Evolutionary conservation across 1,284 basidiomycete species (phyloP), one percentile per base, ranked within the genome.

Genomic region (Pseudozyma thailandica): DNA sequence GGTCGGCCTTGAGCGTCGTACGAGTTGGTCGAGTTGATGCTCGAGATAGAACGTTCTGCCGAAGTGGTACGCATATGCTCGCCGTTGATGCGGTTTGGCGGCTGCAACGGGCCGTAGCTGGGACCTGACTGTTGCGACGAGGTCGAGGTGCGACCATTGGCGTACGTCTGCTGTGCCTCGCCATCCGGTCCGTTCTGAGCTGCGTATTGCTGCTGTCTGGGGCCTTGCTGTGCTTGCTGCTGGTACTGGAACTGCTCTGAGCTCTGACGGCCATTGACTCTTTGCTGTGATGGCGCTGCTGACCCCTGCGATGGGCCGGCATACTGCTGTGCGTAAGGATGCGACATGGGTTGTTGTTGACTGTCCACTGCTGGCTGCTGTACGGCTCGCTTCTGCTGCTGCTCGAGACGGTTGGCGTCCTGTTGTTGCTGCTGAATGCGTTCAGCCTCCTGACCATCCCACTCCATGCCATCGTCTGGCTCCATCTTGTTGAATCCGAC

Each of bases 391-490:
- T 25, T 49, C 39, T 52, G 55, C 46, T 62, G 55, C 3, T 66
- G 63, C n/a, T 44, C 39, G 39, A 21, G 20, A 25, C 53, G 55
- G 47, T 41, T 42, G 18, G 47, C 53, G 7, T 58, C 71, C 44
- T 68, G 59, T 18, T 72, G 72, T 30, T 61, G 69, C 42, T 72
- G 74, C 56, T 84, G 84, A 23, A 81, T 72, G 21, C 82, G 80
- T 39, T 81, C 80, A 6, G 77, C 84, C n/a, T 84, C 84, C 28
- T 77, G 76, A 45, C 83, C 84, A 18, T 85, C 85, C 86, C 85
- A 86, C 51, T 84, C 84, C 70, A 86, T 83, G 16, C 85, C 85
- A 72, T 85, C 86, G 62, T 86, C 85, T 15, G 85, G 86, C 68
- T 86, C 85, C 77, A 85, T 85, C 52, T 85, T 61, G 46, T 68